phyloP scores from a whole-genome alignment of 768 basidiomycete species.

The Pisolithus marmoratus region DNA sequence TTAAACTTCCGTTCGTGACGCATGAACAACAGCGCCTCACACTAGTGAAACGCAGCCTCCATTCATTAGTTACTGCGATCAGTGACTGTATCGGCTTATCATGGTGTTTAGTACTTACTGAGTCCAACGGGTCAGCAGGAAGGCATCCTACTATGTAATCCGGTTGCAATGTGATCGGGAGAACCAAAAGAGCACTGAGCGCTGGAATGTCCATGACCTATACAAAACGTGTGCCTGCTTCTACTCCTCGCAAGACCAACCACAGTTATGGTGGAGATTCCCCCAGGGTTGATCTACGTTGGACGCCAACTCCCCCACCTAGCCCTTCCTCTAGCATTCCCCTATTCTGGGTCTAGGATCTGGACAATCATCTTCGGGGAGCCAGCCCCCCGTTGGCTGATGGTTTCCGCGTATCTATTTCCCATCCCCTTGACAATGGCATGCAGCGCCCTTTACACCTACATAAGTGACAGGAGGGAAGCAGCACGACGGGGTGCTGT shows the following conservation, averaged over 20 bases:
- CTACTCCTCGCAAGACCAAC: neutral
- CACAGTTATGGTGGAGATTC: conserved; percentile 21
- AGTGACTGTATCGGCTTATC: no score
- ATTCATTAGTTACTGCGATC: no score
- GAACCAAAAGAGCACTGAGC: no score
- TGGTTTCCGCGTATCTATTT: conserved; percentile 9
- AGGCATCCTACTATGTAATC: no score
- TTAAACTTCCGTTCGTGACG: no score
- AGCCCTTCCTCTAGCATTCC: conserved; percentile 10
- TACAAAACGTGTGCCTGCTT: no score
- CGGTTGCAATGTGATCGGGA: no score
- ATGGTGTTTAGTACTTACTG: no score
- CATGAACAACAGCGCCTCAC: no score
- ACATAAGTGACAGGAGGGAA: conserved; percentile 33
- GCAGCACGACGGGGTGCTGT: conserved; percentile 5
- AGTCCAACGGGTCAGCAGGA: no score
- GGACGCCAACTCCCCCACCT: conserved; percentile 21
- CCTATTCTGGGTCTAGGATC: conserved; percentile 11
- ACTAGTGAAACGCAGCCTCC: no score
- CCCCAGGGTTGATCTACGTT: conserved; percentile 29
- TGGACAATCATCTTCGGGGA: conserved; percentile 4
- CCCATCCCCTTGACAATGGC: conserved; percentile 21
- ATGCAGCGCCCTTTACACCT: conserved; percentile 35
- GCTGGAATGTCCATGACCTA: no score
- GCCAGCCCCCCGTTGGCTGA: conserved; percentile 12